Evolutionary conservation across 768 basidiomycete species (phyloP).

Genomic region (Pholiota conissans): DNA sequence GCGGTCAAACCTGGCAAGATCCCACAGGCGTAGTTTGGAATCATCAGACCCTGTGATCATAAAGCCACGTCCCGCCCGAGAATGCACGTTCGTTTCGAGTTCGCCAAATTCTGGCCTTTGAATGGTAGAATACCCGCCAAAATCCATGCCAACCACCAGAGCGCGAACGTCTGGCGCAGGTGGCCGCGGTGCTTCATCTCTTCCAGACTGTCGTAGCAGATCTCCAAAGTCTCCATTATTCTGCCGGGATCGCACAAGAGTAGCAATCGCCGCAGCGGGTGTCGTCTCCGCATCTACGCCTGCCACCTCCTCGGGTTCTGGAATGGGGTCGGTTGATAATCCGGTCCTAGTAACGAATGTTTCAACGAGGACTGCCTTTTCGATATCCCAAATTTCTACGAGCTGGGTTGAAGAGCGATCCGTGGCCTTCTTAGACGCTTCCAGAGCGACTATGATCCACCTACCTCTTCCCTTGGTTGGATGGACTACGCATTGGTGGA

Average conservation of each 20-base stretch:
- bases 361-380: slow-evolving; percentile 77
- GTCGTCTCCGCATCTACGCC: slow-evolving; percentile 59
- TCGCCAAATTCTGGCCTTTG: slow-evolving; percentile 54
- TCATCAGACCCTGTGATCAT: slow-evolving; percentile 92
- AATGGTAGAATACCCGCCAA: slow-evolving; percentile 64
- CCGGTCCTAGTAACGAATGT: slow-evolving; percentile 64
- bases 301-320: slow-evolving; percentile 51
- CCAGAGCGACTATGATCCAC: slow-evolving; percentile 87
- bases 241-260: slow-evolving; percentile 73
- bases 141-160: slow-evolving; percentile 71
- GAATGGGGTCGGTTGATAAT: slow-evolving; percentile 44
- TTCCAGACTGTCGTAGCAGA: slow-evolving; percentile 13
- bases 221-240: slow-evolving; percentile 18
- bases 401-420: slow-evolving; percentile 50
- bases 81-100: slow-evolving; percentile 37
- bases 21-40: slow-evolving; percentile 85
- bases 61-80: slow-evolving; percentile 61
- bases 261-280: slow-evolving; percentile 76
- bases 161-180: slow-evolving; percentile 71
- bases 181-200: slow-evolving; percentile 23
- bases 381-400: slow-evolving; percentile 93
- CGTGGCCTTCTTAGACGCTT: slow-evolving; percentile 43
- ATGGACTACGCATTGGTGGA: slow-evolving; percentile 79
- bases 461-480: slow-evolving; percentile 85
- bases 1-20: slow-evolving; percentile 69